A percentile compares a stretch with the other conserved stretches of the same genome.
These are phyloP conservation scores for Saccharomycopsis sp. DNA, from an alignment of 805 yeast species.

Conservation along the genomic window DNA sequence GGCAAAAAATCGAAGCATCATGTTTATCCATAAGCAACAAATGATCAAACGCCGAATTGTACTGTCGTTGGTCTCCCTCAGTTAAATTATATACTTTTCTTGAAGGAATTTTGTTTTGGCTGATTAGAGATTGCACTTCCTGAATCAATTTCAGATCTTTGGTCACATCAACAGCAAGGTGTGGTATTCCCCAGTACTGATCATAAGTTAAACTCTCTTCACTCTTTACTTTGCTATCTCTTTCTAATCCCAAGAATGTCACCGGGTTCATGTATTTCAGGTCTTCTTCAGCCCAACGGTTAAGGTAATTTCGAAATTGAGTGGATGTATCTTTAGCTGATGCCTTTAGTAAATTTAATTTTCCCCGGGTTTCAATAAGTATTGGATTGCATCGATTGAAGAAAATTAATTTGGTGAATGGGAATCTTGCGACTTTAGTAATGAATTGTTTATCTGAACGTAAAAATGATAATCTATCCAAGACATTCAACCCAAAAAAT, in stretches of 20 bases:
- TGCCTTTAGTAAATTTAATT: background rate
- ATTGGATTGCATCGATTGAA: constrained; percentile 20
- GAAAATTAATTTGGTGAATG: constrained; percentile 36
- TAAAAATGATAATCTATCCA: constrained; percentile 51
- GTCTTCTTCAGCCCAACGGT: background rate
- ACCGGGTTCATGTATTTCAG: background rate
- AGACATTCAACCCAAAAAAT: constrained; percentile 27
- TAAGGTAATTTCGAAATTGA: background rate
- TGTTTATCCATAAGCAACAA: constrained; percentile 24
- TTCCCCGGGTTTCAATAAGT: background rate
- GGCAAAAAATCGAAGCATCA: constrained; percentile 67
- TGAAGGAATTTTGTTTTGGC: constrained; percentile 10
- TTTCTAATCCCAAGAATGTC: constrained; percentile 15
- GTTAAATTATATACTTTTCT: constrained; percentile 22
- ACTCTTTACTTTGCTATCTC: background rate
- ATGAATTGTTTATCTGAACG: constrained; percentile 44
- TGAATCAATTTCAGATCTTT: constrained; percentile 18
- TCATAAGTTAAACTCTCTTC: constrained; percentile 16
- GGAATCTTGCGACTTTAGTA: constrained; percentile 34
- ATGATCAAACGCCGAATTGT: constrained; percentile 21
- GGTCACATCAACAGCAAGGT: constrained; percentile 55
- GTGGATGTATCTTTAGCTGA: background rate
- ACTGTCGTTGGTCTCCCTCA: background rate
- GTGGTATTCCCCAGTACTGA: constrained; percentile 53
- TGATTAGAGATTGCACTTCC: background rate